Evolutionary conservation across 2,329 filamentous ascomycete genomes (phyloP).

Genomic region (Thermomyces lanuginosus): DNA sequence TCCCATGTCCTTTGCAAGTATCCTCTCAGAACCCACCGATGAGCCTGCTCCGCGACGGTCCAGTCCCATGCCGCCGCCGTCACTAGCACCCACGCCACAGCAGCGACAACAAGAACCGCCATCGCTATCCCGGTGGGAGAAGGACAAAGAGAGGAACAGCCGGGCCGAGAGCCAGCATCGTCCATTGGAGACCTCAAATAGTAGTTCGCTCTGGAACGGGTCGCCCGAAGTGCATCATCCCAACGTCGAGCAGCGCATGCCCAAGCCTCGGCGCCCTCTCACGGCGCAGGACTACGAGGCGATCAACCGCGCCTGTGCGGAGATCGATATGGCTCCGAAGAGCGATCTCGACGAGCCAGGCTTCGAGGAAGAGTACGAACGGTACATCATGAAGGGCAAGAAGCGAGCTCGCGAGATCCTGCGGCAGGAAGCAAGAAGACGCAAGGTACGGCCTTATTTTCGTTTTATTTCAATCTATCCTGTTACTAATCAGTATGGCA

Average conservation of each 20-base stretch:
- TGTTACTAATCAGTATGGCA: constrained; percentile 17
- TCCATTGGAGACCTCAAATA: too few relatives aligned
- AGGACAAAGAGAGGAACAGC: constrained; percentile 14
- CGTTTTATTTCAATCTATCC: constrained; percentile 1
- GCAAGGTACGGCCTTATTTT: constrained; percentile 36
- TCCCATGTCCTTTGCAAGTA: constrained; percentile 92
- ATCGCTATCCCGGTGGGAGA: constrained; percentile 15
- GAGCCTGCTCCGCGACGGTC: constrained; percentile 35
- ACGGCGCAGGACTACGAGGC: constrained; percentile 49
- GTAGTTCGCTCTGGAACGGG: too few relatives aligned
- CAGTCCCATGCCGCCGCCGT: constrained; percentile 26
- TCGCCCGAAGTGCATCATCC: constrained; percentile 8
- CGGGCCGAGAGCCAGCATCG: too few relatives aligned
- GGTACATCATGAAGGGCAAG: constrained; percentile 37
- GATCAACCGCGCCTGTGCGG: constrained; percentile 49
- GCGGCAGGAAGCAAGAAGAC: constrained; percentile 45
- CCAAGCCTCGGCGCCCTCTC: constrained; percentile 40
- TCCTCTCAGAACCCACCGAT: constrained; percentile 65
- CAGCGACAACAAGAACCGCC: constrained; percentile 11
- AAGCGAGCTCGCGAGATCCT: constrained; percentile 57
- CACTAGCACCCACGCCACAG: constrained; percentile 1
- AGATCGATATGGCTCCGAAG: constrained; percentile 40
- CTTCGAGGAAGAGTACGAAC: constrained; percentile 36
- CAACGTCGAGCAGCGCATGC: constrained; percentile 11
- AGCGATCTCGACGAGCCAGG: constrained; percentile 41